Percentiles rank a stretch among this genome's conserved stretches.
These are phyloP conservation scores for Daldinia bambusicola DNA, from an alignment of 495 filamentous ascomycete species.

Conservation along the genomic window DNA sequence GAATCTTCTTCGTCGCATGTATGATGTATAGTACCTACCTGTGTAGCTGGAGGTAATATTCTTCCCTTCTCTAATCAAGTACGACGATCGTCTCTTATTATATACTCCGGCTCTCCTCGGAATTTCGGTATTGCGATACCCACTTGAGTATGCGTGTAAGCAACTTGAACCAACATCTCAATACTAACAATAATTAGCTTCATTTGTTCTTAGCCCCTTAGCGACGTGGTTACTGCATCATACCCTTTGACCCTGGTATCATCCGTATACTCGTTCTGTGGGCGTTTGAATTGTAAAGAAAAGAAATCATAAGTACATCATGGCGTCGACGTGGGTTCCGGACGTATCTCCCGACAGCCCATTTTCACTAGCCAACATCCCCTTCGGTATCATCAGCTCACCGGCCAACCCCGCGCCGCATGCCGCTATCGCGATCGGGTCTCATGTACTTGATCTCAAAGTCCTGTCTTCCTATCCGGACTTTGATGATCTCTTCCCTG, in stretches of 20 bases:
- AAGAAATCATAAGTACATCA: conserved; percentile 9
- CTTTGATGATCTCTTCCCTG: conserved; percentile 67
- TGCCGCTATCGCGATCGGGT: conserved; percentile 81
- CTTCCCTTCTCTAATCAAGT: neutral
- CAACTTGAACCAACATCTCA: neutral
- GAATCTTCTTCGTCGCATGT: neutral
- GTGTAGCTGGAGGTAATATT: neutral
- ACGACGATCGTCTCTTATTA: neutral
- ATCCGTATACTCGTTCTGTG: neutral
- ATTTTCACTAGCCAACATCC: conserved; percentile 91
- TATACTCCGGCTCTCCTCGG: neutral
- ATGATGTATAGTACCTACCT: no score
- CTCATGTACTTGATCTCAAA: conserved; percentile 79
- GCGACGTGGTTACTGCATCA: neutral
- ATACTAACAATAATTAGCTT: neutral
- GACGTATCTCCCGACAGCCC: conserved; percentile 50
- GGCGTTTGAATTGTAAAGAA: neutral
- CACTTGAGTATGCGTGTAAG: neutral
- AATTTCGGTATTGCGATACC: neutral
- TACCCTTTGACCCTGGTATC: neutral
- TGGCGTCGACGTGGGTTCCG: conserved; percentile 53
- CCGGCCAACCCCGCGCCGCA: conserved; percentile 63
- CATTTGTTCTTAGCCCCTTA: neutral
- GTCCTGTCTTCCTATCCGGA: conserved; percentile 66
- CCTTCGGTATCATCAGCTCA: conserved; percentile 87